Conservation (phyloP, 176 grass and related monocot species). For the Hsuehochloa calcarea region DNA sequence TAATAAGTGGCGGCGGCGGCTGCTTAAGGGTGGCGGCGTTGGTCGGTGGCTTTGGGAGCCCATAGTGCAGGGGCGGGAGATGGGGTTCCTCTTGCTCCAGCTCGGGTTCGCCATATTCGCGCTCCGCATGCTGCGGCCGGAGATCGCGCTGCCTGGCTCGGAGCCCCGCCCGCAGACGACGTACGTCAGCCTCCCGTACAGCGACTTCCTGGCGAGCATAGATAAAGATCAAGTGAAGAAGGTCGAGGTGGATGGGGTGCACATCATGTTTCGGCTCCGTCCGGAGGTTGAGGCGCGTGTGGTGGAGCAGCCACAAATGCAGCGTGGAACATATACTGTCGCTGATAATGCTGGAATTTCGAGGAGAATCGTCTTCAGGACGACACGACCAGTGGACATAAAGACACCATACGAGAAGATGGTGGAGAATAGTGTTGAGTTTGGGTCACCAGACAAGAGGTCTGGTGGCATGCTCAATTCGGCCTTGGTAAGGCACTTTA, state of each 20-base stretch:
- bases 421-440: slow-evolving; percentile 92
- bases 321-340: slow-evolving; percentile 44
- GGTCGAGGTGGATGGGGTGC: slow-evolving; percentile 95
- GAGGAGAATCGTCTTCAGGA: slow-evolving; percentile 74
- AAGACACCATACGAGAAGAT: slow-evolving; percentile 99
- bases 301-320: slow-evolving; percentile 19
- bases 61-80: slow-evolving; percentile 77
- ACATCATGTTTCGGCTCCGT: slow-evolving; percentile 82
- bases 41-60: slow-evolving; percentile 89
- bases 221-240: slow-evolving; percentile 88
- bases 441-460: slow-evolving; percentile 89
- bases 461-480: slow-evolving; percentile 89
- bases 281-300: slow-evolving; percentile 41
- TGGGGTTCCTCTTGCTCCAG: slow-evolving; percentile 87
- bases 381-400: slow-evolving; percentile 81
- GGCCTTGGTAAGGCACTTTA: slow-evolving; percentile 63
- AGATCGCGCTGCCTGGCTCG: slow-evolving; percentile 62
- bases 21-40: slow-evolving; percentile 45
- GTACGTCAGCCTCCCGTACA: slow-evolving; percentile 72
- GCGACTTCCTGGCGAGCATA: slow-evolving; percentile 88
- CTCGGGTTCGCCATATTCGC: slow-evolving; percentile 85
- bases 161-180: slow-evolving; percentile 71
- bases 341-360: slow-evolving; percentile 47
- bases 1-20: slow-evolving; percentile 68
- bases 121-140: slow-evolving; percentile 75